Percentiles rank a stretch among this genome's conserved stretches.
Evolutionary conservation across 2,329 filamentous ascomycete genomes (phyloP).

Genomic region (Huntiella decipiens): DNA sequence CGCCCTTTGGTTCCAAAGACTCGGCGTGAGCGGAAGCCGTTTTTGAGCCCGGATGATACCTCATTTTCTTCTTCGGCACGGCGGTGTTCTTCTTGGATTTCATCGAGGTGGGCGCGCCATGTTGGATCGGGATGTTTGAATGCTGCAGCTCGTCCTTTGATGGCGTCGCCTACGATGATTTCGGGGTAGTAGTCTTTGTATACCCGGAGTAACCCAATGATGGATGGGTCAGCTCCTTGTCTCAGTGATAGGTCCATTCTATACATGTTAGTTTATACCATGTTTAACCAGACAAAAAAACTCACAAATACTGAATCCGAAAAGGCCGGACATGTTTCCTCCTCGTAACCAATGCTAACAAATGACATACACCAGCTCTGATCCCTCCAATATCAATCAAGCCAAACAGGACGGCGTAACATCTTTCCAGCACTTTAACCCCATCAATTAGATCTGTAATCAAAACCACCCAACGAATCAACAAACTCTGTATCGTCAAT

Average conservation of each 20-base stretch:
- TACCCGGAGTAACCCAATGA: slow-evolving; percentile 58
- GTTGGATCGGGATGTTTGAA: slow-evolving; percentile 56
- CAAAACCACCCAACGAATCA: slow-evolving; percentile 64
- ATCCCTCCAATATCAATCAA: slow-evolving; percentile 64
- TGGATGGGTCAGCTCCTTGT: slow-evolving; percentile 51
- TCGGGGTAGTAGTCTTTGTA: slow-evolving; percentile 86
- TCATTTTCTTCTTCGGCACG: slow-evolving; percentile 25
- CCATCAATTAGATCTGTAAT: slow-evolving; percentile 53
- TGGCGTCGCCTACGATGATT: slow-evolving; percentile 56
- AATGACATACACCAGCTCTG: slow-evolving; percentile 45
- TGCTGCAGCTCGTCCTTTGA: slow-evolving; percentile 38
- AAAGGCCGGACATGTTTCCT: slow-evolving; percentile 71
- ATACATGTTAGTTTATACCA: neutral
- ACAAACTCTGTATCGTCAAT: slow-evolving; percentile 46
- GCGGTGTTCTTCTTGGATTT: slow-evolving; percentile 42
- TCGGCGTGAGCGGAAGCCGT: slow-evolving; percentile 21
- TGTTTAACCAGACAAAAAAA: slow-evolving; percentile 4
- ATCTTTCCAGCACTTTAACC: slow-evolving; percentile 40
- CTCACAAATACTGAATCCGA: slow-evolving; percentile 57
- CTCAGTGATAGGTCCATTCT: slow-evolving; percentile 40
- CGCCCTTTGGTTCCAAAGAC: slow-evolving; percentile 38
- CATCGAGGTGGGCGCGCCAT: slow-evolving; percentile 50
- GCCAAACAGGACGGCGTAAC: slow-evolving; percentile 64
- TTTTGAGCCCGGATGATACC: slow-evolving; percentile 1
- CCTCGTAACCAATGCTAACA: slow-evolving; percentile 60